Percentiles rank a stretch among this genome's conserved stretches.
Conservation (phyloP, 352 stramenopile genomes). For the Phytophthora multivora region DNA sequence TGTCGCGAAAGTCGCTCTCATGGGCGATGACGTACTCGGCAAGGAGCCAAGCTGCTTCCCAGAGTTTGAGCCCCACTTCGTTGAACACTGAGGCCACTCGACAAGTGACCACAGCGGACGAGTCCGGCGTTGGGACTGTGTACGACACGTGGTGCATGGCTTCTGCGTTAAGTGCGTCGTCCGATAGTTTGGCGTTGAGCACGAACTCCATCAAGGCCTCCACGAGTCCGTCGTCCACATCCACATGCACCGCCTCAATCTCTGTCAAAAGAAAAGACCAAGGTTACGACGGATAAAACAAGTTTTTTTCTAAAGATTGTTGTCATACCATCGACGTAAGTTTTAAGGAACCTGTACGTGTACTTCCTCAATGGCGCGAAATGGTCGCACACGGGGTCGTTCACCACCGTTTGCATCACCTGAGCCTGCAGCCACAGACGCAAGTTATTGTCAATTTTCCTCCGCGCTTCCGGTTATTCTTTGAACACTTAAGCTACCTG, state of each 20-base stretch:
- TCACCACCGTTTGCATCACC: conserved; percentile 56
- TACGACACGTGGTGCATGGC: conserved; percentile 82
- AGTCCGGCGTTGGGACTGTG: conserved; percentile 32
- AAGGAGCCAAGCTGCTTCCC: conserved; percentile 79
- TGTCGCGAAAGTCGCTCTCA: conserved; percentile 46
- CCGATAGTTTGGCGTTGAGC: conserved; percentile 30
- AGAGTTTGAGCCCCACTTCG: conserved; percentile 84
- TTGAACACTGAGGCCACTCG: conserved; percentile 83
- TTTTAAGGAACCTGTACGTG: conserved; percentile 75
- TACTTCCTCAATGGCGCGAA: conserved; percentile 67
- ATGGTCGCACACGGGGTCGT: conserved; percentile 60
- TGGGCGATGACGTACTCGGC: conserved; percentile 75
- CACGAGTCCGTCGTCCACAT: conserved; percentile 63
- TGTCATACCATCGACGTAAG: conserved; percentile 57
- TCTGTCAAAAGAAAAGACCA: conserved; percentile 31
- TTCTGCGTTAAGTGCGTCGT: conserved; percentile 47
- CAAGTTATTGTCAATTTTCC: background rate
- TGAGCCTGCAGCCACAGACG: conserved; percentile 41
- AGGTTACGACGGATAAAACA: background rate
- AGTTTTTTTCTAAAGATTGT: background rate
- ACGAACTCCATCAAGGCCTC: conserved; percentile 66
- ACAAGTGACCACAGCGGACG: conserved; percentile 57
- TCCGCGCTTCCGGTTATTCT: background rate
- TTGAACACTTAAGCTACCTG: conserved; percentile 43
- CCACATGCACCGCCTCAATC: conserved; percentile 48